Evolutionary conservation across 2,329 filamentous ascomycete species (phyloP).

Genomic region (Ascomycota sp.): DNA sequence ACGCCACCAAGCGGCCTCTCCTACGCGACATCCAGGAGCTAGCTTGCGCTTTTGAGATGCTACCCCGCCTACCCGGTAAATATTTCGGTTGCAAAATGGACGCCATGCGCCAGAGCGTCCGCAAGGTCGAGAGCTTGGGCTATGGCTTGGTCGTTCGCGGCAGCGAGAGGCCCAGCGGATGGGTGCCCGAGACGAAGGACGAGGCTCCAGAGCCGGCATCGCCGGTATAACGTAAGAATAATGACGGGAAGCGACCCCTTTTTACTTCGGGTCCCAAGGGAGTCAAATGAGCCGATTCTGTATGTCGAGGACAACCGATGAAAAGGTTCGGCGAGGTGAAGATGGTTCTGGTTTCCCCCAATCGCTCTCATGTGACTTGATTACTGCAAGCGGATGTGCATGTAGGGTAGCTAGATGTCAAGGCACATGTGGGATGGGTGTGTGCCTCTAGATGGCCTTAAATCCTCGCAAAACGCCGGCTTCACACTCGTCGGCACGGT

Average conservation of each 20-base stretch:
- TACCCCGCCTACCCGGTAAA: conserved; percentile 35
- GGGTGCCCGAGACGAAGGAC: conserved; percentile 54
- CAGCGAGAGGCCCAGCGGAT: conserved; percentile 71
- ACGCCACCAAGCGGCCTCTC: conserved; percentile 29
- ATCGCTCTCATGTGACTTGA: conserved; percentile 15
- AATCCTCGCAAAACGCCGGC: too few species aligned
- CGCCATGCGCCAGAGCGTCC: conserved; percentile 69
- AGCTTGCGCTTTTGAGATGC: conserved; percentile 50
- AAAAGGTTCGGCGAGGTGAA: too few species aligned
- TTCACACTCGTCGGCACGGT: too few species aligned
- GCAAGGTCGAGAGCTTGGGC: conserved; percentile 77
- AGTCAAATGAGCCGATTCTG: too few species aligned
- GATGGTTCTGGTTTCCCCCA: too few species aligned
- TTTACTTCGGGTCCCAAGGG: too few species aligned
- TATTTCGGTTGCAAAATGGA: conserved; percentile 57
- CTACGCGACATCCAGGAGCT: conserved; percentile 62
- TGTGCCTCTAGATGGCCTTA: too few species aligned
- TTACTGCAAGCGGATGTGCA: too few species aligned
- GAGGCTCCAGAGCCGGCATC: conserved; percentile 11
- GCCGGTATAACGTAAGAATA: conserved; percentile 4
- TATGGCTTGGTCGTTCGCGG: conserved; percentile 77
- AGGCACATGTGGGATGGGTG: too few species aligned
- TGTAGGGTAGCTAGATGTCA: too few species aligned
- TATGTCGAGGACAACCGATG: too few species aligned
- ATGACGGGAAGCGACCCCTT: too few species aligned